Conservation (phyloP, 1,284 basidiomycete species). For the Inonotus obliquus region DNA sequence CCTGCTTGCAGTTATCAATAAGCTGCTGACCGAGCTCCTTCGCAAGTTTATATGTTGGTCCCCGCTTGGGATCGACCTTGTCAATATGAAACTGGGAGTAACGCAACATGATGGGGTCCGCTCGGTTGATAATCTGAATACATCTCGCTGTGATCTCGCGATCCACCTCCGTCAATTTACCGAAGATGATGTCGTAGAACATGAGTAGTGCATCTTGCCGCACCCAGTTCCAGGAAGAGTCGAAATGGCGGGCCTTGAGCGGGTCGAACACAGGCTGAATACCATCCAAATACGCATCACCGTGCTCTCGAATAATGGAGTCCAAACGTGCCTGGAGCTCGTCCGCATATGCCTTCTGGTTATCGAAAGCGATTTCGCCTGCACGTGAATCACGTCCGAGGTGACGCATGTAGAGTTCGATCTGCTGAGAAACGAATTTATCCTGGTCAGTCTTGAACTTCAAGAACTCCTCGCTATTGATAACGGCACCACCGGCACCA, state of each 20-base stretch:
- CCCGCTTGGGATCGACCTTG: conserved; percentile 74
- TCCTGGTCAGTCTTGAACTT: conserved; percentile 95
- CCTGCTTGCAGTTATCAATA: conserved; percentile 90
- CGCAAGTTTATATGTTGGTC: conserved; percentile 89
- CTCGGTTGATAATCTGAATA: conserved; percentile 96
- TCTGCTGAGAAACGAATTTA: conserved; percentile 87
- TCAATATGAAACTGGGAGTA: conserved; percentile 98
- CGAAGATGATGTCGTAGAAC: conserved; percentile 98
- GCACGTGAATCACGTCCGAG: conserved; percentile 90
- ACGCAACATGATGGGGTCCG: conserved; percentile 82
- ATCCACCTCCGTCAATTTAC: conserved; percentile 88
- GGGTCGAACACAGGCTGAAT: conserved; percentile 93
- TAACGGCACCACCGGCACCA: conserved; percentile 72
- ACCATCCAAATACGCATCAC: conserved; percentile 90
- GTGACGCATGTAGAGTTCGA: conserved; percentile 96
- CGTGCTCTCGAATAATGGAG: conserved; percentile 83
- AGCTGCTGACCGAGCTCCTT: conserved; percentile 97
- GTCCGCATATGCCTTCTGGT: conserved; percentile 71
- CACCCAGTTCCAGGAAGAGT: conserved; percentile 99
- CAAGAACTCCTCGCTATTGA: conserved; percentile 97
- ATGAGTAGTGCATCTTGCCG: conserved; percentile 92
- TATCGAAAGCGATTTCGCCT: conserved; percentile 85
- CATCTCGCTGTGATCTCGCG: conserved; percentile 96
- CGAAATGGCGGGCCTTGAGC: conserved; percentile 95
- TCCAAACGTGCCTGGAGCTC: conserved; percentile 86